Evolutionary conservation across 2,329 filamentous ascomycete genomes (phyloP), one percentile per base, ranked within the genome.

Genomic region (Sporothrix mexicana): DNA sequence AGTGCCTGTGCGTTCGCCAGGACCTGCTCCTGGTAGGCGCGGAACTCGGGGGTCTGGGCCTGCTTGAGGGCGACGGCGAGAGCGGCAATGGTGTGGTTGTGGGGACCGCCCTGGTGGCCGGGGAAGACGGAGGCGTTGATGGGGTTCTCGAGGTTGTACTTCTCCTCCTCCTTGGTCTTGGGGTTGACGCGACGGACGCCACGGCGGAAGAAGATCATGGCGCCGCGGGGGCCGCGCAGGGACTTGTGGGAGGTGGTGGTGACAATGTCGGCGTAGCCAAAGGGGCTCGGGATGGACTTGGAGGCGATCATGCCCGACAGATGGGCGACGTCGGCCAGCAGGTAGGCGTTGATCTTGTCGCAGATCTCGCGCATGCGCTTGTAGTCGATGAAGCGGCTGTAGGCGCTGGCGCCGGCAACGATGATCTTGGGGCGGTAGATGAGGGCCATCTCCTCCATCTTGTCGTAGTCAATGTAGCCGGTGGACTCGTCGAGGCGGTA

Each of bases 231-330:
- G 51, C 96, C 96, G 80, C 96, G 93, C 76, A 99, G 89, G 74
- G 94, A 97, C 87, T 99, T 99, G 88, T 99, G 96, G 75, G 94
- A 98, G 51, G 96, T 99, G 25, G 96, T 99, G 66, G 96, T 99
- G 76, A 99, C 96, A 74, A 99, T 92, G 81, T 99, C 96, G 76
- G 94, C 93, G 82, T 92, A 91, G 76, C 89, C 88, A 83, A 98
- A 99, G 69, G 96, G 96, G 74, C 93, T 92, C 59, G 94, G 94
- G 76, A 98, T 90, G 72, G 97, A 95, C 79, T 94, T 94, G 77
- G 94, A 95, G 59, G 96, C 95, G 69, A 99, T 90, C 75, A 99
- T 86, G 76, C 96, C 96, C 10, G 95, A 98, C 77, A 99, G 97
- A 80, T 99, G 96, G 70, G 96, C 96, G 90, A 99, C 98, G 80